Evolutionary conservation across 2,329 filamentous ascomycete genomes (phyloP).

Genomic region (Colletotrichum lupini): DNA sequence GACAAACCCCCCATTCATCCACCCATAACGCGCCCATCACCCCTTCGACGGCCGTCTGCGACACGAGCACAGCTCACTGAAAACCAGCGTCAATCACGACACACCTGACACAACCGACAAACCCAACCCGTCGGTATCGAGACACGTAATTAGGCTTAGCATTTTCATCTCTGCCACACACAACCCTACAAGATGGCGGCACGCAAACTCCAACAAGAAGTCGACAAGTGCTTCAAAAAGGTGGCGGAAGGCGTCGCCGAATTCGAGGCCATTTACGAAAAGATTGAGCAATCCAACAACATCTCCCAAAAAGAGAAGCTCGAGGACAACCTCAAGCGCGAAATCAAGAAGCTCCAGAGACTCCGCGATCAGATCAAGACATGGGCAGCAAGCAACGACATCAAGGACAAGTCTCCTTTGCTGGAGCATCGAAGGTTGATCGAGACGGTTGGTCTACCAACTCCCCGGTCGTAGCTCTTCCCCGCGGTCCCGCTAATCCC

Average conservation of each 20-base stretch:
- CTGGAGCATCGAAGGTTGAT: conserved; percentile 95
- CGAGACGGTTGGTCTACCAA: conserved; percentile 80
- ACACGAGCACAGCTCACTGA: conserved; percentile 18
- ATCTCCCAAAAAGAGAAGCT: conserved; percentile 97
- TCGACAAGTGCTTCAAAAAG: conserved; percentile 99
- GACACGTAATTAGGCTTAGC: neutral
- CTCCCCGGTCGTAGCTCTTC: conserved; percentile 33
- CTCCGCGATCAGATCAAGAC: conserved; percentile 99
- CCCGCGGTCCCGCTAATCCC: conserved; percentile 27
- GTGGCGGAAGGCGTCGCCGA: conserved; percentile 91
- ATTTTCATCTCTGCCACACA: conserved; percentile 2
- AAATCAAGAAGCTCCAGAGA: conserved; percentile 99
- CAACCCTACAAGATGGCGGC: conserved; percentile 78
- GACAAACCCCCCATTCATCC: neutral
- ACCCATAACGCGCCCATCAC: neutral
- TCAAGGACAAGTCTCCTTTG: conserved; percentile 98
- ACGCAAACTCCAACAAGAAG: conserved; percentile 96
- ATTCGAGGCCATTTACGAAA: conserved; percentile 97
- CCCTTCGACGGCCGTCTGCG: neutral
- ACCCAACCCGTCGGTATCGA: conserved; percentile 17
- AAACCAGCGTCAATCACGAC: conserved; percentile 13
- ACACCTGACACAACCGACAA: conserved; percentile 17
- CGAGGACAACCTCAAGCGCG: conserved; percentile 97
- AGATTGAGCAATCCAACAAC: conserved; percentile 94
- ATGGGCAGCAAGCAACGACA: conserved; percentile 98